A percentile compares a stretch with the other conserved stretches of the same genome.
These are phyloP conservation scores for Hypoxylon crocopeplum DNA, from an alignment of 495 filamentous ascomycete species.

Conservation along the genomic window DNA sequence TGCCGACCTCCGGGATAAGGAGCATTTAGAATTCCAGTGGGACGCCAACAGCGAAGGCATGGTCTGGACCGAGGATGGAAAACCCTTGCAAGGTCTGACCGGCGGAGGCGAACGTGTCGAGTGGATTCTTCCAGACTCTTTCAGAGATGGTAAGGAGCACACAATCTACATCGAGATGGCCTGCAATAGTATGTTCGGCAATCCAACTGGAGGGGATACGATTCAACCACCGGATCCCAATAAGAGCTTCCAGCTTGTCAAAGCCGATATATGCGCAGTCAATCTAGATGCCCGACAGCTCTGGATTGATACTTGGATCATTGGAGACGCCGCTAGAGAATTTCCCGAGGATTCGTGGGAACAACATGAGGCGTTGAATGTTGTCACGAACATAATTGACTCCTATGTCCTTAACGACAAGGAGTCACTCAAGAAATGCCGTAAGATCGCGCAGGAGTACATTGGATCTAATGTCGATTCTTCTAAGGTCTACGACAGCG, in stretches of 20 bases:
- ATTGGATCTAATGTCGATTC: slow-evolving; percentile 83
- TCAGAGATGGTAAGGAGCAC: slow-evolving; percentile 84
- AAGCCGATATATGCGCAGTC: slow-evolving; percentile 87
- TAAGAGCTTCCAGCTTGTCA: slow-evolving; percentile 74
- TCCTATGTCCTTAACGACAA: slow-evolving; percentile 81
- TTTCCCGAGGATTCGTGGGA: slow-evolving; percentile 84
- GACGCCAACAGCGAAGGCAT: slow-evolving; percentile 91
- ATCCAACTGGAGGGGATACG: slow-evolving; percentile 79
- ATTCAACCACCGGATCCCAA: slow-evolving; percentile 90
- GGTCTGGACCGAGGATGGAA: slow-evolving; percentile 87
- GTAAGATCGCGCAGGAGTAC: slow-evolving; percentile 82
- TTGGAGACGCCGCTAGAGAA: slow-evolving; percentile 84
- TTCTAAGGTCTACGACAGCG: slow-evolving; percentile 79
- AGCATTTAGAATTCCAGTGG: slow-evolving; percentile 92
- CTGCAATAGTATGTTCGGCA: slow-evolving; percentile 98
- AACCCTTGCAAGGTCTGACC: slow-evolving; percentile 88
- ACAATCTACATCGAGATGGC: slow-evolving; percentile 96
- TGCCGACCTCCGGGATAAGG: slow-evolving; percentile 68
- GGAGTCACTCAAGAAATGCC: slow-evolving; percentile 76
- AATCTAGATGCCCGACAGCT: slow-evolving; percentile 84
- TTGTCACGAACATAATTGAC: slow-evolving; percentile 87
- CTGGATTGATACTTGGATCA: slow-evolving; percentile 93
- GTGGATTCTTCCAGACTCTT: slow-evolving; percentile 85
- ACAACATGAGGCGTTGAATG: slow-evolving; percentile 80
- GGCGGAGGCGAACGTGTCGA: slow-evolving; percentile 89